Evolutionary conservation across 164 flowering plant species (phyloP), one percentile per base, ranked within the genome.

Genomic region (Sextonia rubra): DNA sequence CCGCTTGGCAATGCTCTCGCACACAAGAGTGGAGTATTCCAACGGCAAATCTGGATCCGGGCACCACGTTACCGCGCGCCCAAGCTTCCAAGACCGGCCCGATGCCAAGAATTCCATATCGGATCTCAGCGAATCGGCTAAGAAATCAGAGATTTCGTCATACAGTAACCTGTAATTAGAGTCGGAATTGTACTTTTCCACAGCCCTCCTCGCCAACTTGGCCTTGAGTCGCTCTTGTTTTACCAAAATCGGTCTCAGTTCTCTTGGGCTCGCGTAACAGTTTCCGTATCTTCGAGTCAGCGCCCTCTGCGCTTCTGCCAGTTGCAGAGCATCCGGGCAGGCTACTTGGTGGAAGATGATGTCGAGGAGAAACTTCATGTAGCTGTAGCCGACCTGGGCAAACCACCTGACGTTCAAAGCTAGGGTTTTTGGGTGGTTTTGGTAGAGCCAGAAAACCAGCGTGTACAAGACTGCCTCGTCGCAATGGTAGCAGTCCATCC

Each of bases 401-500:
- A 83, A 25, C 22, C 49, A 12, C 29, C 61, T 70, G 8, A 79
- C 60, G 66, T 83, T 81, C 26, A 68, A 47, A 12, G 83, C 78
- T 1, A 85, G 73, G 67, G 85, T 81, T 77, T 80, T 81, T 2
- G 88, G 85, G 60, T 83, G 85, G 68, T 77, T 64, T 20, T 76
- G 23, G 73, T 80, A 80, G 30, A 83, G 80, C 88, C 88, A 85
- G 1, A 85, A 52, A 6, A 81, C 82, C 11, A 78, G 80, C 23
- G 77, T 64, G 65, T 85, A 80, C 74, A 82, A 83, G 0, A 79
- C 79, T 26, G 81, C 84, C 48, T 76, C 80, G 69, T 82, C 86
- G 0, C 82, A 79, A 49, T 85, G n/a, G n/a, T n/a, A n/a, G n/a
- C n/a, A n/a, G 83, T 0, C 83, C 89, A 0, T 88, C 7, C 89